Base-by-base conservation (phyloP, 129 eudicot species). In the Tagetes patula region DNA sequence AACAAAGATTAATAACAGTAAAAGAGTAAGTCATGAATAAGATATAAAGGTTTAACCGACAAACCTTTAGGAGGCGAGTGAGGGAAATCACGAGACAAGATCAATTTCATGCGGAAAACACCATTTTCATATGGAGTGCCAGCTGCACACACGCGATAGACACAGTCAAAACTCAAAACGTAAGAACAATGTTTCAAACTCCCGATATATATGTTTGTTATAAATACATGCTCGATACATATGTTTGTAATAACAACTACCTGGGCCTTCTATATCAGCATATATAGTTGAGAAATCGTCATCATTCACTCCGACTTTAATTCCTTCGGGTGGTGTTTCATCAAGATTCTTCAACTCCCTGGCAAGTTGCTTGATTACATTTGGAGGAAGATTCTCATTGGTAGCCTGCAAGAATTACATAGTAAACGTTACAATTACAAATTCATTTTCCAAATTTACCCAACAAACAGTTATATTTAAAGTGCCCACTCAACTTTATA, bases 191-290 rank as follows among this genome's bases (percentile, higher is more conserved):
- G 53, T 9, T 11, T 42, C 2, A 10, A 1, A 14, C 53, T 39
- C 31, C 6, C 2, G 3, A 65, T 7, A 41, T 65, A 9, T 42
- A 65, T 42, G 5, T 65, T 5, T 2, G 11, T 8, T 12, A 59
- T 8, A 14, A 27, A 50, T 12, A 40, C 6, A 33, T 20, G 27
- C 27, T 20, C 27, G 27, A 13, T 6, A 13, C 31, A 68, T 42
- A 65, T 36, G 40, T 1, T n/a, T 39, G 34, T 32, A 33, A 7
- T 59, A 33, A 39, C 40, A 64, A 40, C 40, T 75, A 93, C 98
- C 96, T 55, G 98, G 98, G 68, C 98, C 98, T 70, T 93, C 95
- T 66, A 93, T 93, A 73, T 93, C 98, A 72, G 98, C 98, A 77
- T 60, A 84, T 75, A 89, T 93, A 5, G 81, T 88, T 47, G 98